Evolutionary conservation across 2,329 filamentous ascomycete genomes (phyloP).

Genomic region (Aaosphaeria pasadenensis): DNA sequence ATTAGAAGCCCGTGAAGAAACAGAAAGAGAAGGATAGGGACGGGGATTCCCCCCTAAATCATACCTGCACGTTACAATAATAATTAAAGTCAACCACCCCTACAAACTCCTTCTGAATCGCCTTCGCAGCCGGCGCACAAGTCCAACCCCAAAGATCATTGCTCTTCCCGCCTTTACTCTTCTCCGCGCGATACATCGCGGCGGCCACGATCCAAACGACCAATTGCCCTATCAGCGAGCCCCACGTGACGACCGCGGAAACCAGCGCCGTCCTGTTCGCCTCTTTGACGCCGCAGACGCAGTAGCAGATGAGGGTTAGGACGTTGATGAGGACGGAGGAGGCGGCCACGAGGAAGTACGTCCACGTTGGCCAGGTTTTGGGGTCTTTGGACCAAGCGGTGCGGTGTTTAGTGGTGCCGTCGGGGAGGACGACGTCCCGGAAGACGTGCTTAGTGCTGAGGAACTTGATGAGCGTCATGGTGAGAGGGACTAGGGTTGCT

Average conservation of each 20-base stretch:
- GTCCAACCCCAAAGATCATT: constrained; percentile 45
- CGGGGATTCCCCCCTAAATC: too few species aligned
- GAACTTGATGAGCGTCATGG: constrained; percentile 39
- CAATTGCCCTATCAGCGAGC: constrained; percentile 30
- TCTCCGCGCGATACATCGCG: constrained; percentile 35
- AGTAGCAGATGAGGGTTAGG: constrained; percentile 33
- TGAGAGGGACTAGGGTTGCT: constrained; percentile 33
- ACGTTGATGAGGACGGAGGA: constrained; percentile 33
- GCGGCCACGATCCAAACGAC: constrained; percentile 35
- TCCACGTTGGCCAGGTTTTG: constrained; percentile 40
- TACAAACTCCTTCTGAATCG: constrained; percentile 37
- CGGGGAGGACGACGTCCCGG: constrained; percentile 11
- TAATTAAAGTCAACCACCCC: constrained; percentile 33
- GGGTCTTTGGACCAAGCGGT: constrained; percentile 39
- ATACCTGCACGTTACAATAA: constrained; percentile 38
- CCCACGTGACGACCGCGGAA: constrained; percentile 25
- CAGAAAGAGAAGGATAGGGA: background rate
- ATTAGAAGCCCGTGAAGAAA: background rate
- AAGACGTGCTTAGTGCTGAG: constrained; percentile 30
- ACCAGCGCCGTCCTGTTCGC: constrained; percentile 33
- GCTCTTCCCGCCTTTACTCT: constrained; percentile 31
- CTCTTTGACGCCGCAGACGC: constrained; percentile 20
- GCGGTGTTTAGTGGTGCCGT: constrained; percentile 21
- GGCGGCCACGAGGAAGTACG: constrained; percentile 35
- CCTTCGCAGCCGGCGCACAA: constrained; percentile 30